Conservation (phyloP, 2,329 filamentous ascomycete species). For the Drechslerella dactyloides region DNA sequence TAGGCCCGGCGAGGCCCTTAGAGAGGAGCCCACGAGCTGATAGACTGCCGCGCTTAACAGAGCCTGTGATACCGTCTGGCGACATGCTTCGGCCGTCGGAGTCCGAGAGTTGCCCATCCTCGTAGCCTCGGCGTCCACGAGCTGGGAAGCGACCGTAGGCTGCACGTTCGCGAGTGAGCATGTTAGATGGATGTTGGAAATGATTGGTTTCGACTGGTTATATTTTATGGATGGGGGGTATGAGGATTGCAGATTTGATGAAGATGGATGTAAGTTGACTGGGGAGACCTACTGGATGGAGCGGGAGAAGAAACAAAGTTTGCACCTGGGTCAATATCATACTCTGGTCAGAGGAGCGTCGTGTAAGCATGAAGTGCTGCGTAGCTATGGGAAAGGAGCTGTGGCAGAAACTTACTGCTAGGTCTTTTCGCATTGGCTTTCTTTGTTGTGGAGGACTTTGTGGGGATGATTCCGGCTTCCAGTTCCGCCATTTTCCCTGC, state of each 20-base stretch:
- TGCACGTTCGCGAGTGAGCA: slow-evolving; percentile 2
- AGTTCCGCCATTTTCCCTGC: slow-evolving; percentile 48
- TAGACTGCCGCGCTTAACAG: slow-evolving; percentile 24
- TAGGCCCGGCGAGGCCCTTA: slow-evolving; percentile 43
- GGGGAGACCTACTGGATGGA: slow-evolving; percentile 47
- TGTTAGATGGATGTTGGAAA: slow-evolving; percentile 13
- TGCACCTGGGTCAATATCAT: slow-evolving; percentile 42
- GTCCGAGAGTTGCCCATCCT: slow-evolving; percentile 39
- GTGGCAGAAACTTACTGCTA: slow-evolving; percentile 33
- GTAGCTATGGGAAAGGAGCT: slow-evolving; percentile 1
- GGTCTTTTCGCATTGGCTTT: slow-evolving; percentile 39
- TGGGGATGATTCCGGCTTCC: slow-evolving; percentile 48
- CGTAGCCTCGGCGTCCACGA: slow-evolving; percentile 37
- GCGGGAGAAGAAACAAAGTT: slow-evolving; percentile 47
- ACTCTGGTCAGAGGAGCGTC: slow-evolving; percentile 12
- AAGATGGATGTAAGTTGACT: too few species aligned
- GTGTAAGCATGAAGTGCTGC: neutral
- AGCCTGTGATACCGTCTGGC: slow-evolving; percentile 27
- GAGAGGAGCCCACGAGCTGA: slow-evolving; percentile 42
- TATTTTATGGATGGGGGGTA: neutral
- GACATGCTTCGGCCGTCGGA: slow-evolving; percentile 48
- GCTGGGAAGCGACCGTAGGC: slow-evolving; percentile 46
- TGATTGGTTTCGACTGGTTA: neutral
- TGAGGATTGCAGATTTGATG: neutral
- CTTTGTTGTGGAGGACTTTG: slow-evolving; percentile 48